Evolutionary conservation across 179 eudicot species (phyloP), one percentile per base, ranked within the genome.

Genomic region (Actinidia chinensis): DNA sequence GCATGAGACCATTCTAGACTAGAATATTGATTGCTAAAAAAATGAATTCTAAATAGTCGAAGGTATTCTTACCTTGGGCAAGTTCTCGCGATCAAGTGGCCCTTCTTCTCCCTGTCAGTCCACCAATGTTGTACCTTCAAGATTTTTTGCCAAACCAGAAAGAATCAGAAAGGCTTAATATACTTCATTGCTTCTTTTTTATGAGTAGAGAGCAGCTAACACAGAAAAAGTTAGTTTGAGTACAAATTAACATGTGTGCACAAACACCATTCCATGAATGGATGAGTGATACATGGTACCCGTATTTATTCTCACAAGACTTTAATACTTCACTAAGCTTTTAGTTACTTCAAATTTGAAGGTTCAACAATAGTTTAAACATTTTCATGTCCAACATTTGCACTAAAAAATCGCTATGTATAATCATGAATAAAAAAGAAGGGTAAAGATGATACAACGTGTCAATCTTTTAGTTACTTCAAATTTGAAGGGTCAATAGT

Each of bases 81-180:
- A 83, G 80, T 81, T 85, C 20, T 80, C 87, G 66, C 90, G 68
- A 95, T 90, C 87, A 93, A 85, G 59, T 80, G 79, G 82, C 91
- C 88, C 78, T 90, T 95, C 56, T 82, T 85, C 44, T 82, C 76
- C 79, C 89, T 67, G 68, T 86, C 87, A 95, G 87, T 25, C 84
- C 74, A 28, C 90, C 96, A 79, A n/a, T n/a, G 92, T 80, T 92
- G 85, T 78, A 79, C 77, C 99, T 95, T 76, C 71, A 36, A 56
- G 71, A 84, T n/a, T 36, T 46, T 50, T 25, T 60, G 15, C 22
- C 8, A 55, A 73, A 67, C 56, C 15, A 67, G 52, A 78, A 71
- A 67, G 25, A 54, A 74, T 63, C 51, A 75, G 71, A 66, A 12
- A 52, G 50, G 40, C 36, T 5, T 5, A 54, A 43, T 4, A 36